phyloP scores from a whole-genome alignment of 257 asterid species.

The Salvia miltiorrhiza region DNA sequence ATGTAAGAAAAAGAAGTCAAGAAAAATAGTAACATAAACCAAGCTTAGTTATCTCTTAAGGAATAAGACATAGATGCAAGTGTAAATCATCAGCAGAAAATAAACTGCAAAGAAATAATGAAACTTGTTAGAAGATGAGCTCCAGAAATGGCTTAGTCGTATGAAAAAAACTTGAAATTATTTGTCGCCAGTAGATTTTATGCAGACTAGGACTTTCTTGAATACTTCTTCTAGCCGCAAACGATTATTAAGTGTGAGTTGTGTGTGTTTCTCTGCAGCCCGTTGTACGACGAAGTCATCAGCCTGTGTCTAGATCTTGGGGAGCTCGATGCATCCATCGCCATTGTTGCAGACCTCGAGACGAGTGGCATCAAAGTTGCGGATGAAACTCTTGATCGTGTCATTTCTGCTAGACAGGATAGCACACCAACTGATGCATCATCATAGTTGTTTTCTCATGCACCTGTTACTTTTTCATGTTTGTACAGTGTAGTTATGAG shows the following conservation, averaged over 20 bases:
- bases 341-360: slow-evolving; percentile 91
- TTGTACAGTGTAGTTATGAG: slow-evolving; percentile 23
- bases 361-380: slow-evolving; percentile 83
- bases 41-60: not conserved
- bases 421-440: slow-evolving; percentile 33
- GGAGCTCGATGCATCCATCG: slow-evolving; percentile 92
- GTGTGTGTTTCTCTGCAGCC: slow-evolving; percentile 45
- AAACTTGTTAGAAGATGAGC: not conserved
- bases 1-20: not conserved
- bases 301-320: slow-evolving; percentile 80
- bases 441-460: slow-evolving; percentile 21
- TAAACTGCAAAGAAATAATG: not conserved
- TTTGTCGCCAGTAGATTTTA: not conserved
- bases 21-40: no score
- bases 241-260: slow-evolving; percentile 9
- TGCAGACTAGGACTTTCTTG: not conserved
- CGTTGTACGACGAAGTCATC: slow-evolving; percentile 78
- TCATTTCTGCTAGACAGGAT: slow-evolving; percentile 73
- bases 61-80: not conserved
- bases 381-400: slow-evolving; percentile 86
- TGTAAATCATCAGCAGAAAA: not conserved
- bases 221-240: not conserved
- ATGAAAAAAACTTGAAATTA: not conserved
- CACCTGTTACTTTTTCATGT: not conserved
- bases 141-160: not conserved